Evolutionary conservation across 2,329 filamentous ascomycete species (phyloP).

Genomic region (Aureobasidium namibiae): DNA sequence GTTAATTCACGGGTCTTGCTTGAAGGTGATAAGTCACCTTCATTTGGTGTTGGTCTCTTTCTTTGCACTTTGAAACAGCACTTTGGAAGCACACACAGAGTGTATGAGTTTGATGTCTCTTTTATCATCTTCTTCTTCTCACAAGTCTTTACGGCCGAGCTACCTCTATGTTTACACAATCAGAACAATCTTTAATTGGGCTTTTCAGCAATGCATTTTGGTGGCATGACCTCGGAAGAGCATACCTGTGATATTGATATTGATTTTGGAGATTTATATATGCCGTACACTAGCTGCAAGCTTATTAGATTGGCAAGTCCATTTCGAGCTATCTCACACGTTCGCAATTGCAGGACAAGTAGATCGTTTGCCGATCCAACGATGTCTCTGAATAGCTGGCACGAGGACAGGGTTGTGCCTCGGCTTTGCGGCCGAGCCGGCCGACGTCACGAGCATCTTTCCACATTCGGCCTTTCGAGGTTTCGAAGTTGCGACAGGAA

Average conservation of each 20-base stretch:
- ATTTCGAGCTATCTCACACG: not conserved
- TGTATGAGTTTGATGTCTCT: not conserved
- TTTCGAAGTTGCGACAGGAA: not conserved
- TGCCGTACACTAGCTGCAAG: not conserved
- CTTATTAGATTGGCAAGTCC: not conserved
- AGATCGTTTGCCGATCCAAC: not conserved
- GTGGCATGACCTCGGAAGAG: not conserved
- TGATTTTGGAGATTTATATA: not conserved
- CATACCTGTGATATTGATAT: not conserved
- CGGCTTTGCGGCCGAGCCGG: not conserved
- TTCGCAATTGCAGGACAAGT: not conserved
- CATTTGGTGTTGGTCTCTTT: not conserved
- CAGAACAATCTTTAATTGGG: conserved; percentile 8
- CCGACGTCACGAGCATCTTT: conserved; percentile 3
- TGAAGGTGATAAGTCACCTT: not conserved
- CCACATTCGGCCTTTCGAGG: conserved; percentile 1
- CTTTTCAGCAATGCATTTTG: not conserved
- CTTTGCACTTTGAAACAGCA: not conserved
- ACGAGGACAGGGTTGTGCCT: not conserved
- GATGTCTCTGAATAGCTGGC: not conserved
- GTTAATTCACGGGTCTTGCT: not conserved
- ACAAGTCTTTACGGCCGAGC: conserved; percentile 5
- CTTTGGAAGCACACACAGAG: not conserved
- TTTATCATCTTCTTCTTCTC: not conserved
- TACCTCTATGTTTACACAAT: not conserved